Evolutionary conservation across 2,329 filamentous ascomycete species (phyloP).

Genomic region (Sclerotinia minor): DNA sequence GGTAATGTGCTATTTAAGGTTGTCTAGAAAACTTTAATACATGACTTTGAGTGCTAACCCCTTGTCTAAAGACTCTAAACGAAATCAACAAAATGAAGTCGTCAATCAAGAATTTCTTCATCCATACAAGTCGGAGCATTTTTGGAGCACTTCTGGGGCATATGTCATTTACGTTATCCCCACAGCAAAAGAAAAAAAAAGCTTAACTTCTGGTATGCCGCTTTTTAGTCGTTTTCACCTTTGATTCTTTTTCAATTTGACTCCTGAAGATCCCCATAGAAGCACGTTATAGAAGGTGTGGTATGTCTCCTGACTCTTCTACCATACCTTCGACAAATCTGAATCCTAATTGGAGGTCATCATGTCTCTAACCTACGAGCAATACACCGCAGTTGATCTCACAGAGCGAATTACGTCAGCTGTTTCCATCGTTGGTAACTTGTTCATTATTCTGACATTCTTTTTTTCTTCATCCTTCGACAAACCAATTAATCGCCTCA

Average conservation of each 20-base stretch:
- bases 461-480: constrained; percentile 50
- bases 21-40: background rate
- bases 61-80: background rate
- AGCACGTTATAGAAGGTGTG: constrained; percentile 18
- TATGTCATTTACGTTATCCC: constrained; percentile 4
- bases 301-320: background rate
- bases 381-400: background rate
- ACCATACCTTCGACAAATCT: background rate
- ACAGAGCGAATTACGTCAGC: constrained; percentile 45
- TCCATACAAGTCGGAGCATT: background rate
- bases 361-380: constrained; percentile 25
- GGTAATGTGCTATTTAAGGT: background rate
- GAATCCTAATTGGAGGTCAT: background rate
- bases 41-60: background rate
- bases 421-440: constrained; percentile 53
- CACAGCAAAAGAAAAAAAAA: constrained; percentile 7
- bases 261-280: constrained; percentile 18
- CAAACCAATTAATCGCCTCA: constrained; percentile 59
- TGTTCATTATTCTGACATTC: constrained; percentile 56
- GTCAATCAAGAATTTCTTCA: background rate
- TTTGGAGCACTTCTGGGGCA: background rate
- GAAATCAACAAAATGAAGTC: background rate
- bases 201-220: constrained; percentile 1
- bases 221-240: background rate
- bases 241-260: background rate